These are phyloP conservation scores for Zymoseptoria passerinii DNA, from an alignment of 2,329 filamentous ascomycete genomes.

Conservation along the genomic window DNA sequence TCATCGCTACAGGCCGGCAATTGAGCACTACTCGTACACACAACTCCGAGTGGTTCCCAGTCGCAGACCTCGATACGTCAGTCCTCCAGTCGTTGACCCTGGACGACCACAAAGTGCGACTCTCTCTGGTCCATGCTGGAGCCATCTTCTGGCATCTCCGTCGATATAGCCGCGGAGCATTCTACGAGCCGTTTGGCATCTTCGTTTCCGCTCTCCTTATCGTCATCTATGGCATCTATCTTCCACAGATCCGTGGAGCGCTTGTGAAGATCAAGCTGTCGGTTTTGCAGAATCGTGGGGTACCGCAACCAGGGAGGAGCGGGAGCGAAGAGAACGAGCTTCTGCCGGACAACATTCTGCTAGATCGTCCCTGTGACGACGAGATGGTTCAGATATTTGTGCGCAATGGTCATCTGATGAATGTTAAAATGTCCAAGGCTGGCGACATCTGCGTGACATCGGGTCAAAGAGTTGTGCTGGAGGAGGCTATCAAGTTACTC, in stretches of 20 bases:
- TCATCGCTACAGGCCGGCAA: slow-evolving; percentile 3
- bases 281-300: not conserved
- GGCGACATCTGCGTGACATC: slow-evolving; percentile 10
- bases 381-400: slow-evolving; percentile 19
- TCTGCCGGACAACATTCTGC: slow-evolving; percentile 14
- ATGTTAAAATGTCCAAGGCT: slow-evolving; percentile 14
- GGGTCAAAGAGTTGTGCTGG: slow-evolving; percentile 8
- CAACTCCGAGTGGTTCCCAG: not conserved
- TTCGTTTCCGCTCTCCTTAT: slow-evolving; percentile 8
- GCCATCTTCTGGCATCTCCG: slow-evolving; percentile 13
- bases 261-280: slow-evolving; percentile 3
- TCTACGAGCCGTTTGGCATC: slow-evolving; percentile 9
- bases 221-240: slow-evolving; percentile 10
- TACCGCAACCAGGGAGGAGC: not conserved
- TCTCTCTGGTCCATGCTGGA: slow-evolving; percentile 11
- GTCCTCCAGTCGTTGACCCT: slow-evolving; percentile 10
- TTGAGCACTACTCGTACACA: slow-evolving; percentile 1
- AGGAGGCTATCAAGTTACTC: slow-evolving; percentile 16
- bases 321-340: slow-evolving; percentile 10
- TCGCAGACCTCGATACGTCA: slow-evolving; percentile 5
- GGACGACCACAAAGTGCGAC: slow-evolving; percentile 11
- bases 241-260: slow-evolving; percentile 5
- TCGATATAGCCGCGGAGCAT: slow-evolving; percentile 6
- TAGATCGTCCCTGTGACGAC: slow-evolving; percentile 18
- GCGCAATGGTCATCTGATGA: slow-evolving; percentile 13